Evolutionary conservation across 768 basidiomycete genomes (phyloP), one percentile per base, ranked within the genome.

Genomic region (Lenzites betulinus): DNA sequence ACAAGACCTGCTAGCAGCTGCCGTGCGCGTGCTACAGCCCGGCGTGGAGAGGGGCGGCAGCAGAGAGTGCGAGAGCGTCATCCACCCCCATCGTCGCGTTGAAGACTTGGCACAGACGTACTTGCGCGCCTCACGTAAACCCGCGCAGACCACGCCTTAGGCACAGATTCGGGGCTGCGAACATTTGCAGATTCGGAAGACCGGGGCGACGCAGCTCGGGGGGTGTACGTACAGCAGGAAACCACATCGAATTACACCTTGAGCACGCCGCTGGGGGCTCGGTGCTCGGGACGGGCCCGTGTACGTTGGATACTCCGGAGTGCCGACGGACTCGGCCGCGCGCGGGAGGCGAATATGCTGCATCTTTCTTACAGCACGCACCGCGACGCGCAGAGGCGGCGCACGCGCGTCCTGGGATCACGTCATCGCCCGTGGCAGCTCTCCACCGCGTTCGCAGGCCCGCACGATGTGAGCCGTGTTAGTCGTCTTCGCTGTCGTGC

Each of bases 221-320:
- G 3, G 22, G 22, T 22, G 22, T 22, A 7, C 12, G 22, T 22
- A 22, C 13, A 22, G 20, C 44, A 20, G 25, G 42, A 23, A 18
- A 23, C 55, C 56, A 41, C 56, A 58, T 38, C 28, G 38, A 50
- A 58, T 58, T 43, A 25, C 48, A 58, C 56, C 55, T 56, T 39
- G 46, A 39, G 46, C 55, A 58, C 55, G 18, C 16, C 25, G 46
- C 26, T 9, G 26, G 48, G 48, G 38, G 47, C 39, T 51, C 56
- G 48, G 54, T 16, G 8, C 39, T 35, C 56, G 56, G 56, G 48
- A 51, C 48, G 56, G 41, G 33, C 3, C 8, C 25, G 9, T 22
- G 22, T 43, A 43, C 42, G n/a, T 33, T 33, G 44, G 44, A 46
- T 12, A 15, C 22, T 46, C 4, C 44, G 44, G 23, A 25, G 44